phyloP scores from a whole-genome alignment of 2,329 filamentous ascomycete species.

The Mariannaea sp. region DNA sequence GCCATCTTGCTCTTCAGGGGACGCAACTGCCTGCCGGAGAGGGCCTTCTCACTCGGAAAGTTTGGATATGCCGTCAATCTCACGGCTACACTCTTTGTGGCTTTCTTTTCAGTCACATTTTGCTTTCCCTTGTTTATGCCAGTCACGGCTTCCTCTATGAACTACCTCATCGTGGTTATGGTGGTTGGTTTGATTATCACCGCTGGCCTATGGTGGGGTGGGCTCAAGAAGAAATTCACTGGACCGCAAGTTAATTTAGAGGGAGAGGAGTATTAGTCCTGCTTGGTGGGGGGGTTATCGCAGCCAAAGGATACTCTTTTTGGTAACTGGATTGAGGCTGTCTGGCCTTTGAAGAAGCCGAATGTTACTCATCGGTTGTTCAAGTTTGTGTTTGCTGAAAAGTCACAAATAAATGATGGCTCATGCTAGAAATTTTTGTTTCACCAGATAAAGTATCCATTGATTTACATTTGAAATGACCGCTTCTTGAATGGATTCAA shows the following conservation, averaged over 20 bases:
- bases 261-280: constrained; percentile 2
- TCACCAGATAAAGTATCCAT: no score
- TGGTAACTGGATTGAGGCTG: no score
- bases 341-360: no score
- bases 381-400: no score
- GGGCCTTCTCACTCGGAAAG: constrained; percentile 33
- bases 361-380: no score
- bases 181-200: constrained; percentile 29
- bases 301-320: no score
- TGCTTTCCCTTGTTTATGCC: constrained; percentile 33
- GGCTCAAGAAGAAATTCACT: constrained; percentile 29
- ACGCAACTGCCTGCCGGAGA: constrained; percentile 30
- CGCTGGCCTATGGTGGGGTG: constrained; percentile 25
- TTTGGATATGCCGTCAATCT: constrained; percentile 31
- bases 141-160: constrained; percentile 29
- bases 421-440: no score
- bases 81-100: constrained; percentile 28
- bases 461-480: no score
- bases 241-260: constrained; percentile 23
- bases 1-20: constrained; percentile 32
- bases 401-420: no score
- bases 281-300: not conserved
- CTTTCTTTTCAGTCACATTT: constrained; percentile 33
- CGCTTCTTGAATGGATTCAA: no score
- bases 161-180: constrained; percentile 36